Base-by-base conservation (phyloP, 805 yeast genomes). In the Diddensiella caesifluorescens region DNA sequence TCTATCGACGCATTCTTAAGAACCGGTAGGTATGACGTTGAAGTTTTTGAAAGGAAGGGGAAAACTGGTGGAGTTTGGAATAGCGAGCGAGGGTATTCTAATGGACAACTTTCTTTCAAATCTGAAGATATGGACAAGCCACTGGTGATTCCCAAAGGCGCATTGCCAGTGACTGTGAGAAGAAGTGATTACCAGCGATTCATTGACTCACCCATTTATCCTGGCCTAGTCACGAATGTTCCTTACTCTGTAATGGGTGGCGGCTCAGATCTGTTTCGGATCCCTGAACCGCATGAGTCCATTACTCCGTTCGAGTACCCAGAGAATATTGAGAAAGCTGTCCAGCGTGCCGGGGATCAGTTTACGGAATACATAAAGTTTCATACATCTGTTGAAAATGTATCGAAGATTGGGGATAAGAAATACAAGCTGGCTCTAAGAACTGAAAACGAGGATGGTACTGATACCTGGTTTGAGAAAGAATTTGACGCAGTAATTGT, bases 51-150 rank as follows among this genome's bases (percentile, higher is more conserved):
- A 48, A 66, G 73, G 36, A 69, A 83, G 47, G 50, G 63, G 5
- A 58, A 61, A n/a, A 56, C 74, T 10, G 95, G 95, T 10, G 95
- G 95, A 0, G 63, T 85, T 5, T 86, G 95, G 95, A 74, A 77
- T 55, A n/a, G n/a, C n/a, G n/a, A n/a, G n/a, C n/a, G n/a, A n/a
- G n/a, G n/a, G n/a, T 81, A 75, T 54, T 69, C 67, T 42, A n/a
- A n/a, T n/a, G n/a, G n/a, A n/a, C n/a, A n/a, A n/a, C n/a, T n/a
- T n/a, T n/a, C n/a, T n/a, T n/a, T n/a, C n/a, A n/a, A n/a, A n/a
- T 65, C 56, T 41, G 46, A 41, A 50, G 35, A 32, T 18, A 43
- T 31, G 18, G 44, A 35, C n/a, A 63, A 70, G 18, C 71, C 68
- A 64, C 71, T 73, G 25, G n/a, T n/a, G n/a, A n/a, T n/a, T n/a